A percentile compares a stretch with the other conserved stretches of the same genome.
phyloP scores from a whole-genome alignment of 1,284 basidiomycete genomes.

The Volvariella surrecta region DNA sequence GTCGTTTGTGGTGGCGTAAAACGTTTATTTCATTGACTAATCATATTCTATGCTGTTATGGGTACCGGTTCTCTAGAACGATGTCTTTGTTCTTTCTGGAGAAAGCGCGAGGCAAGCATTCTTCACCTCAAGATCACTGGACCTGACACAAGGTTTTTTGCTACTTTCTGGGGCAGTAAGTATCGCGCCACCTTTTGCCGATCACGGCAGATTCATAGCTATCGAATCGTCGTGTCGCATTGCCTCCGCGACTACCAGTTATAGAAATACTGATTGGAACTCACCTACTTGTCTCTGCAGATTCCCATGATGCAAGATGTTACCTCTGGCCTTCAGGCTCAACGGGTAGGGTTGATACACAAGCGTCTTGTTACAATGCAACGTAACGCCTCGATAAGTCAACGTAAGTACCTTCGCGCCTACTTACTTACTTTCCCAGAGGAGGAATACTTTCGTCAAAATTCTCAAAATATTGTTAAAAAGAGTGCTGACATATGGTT shows the following conservation, averaged over 20 bases:
- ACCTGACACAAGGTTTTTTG: slow-evolving; percentile 69
- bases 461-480: no score
- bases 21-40: slow-evolving; percentile 7
- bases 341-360: slow-evolving; percentile 54
- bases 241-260: slow-evolving; percentile 4
- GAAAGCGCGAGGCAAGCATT: slow-evolving; percentile 60
- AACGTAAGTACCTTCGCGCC: slow-evolving; percentile 34
- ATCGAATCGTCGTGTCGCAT: background rate
- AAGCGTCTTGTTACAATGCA: slow-evolving; percentile 57
- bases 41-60: slow-evolving; percentile 1
- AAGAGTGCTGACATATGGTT: no score
- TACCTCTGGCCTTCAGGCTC: slow-evolving; percentile 56
- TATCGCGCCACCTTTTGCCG: slow-evolving; percentile 12
- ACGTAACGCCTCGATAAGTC: slow-evolving; percentile 45
- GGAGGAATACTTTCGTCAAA: no score
- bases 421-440: slow-evolving; percentile 8
- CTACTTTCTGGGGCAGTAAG: slow-evolving; percentile 66
- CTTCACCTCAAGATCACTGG: slow-evolving; percentile 57
- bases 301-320: slow-evolving; percentile 68
- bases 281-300: slow-evolving; percentile 25
- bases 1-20: slow-evolving; percentile 24
- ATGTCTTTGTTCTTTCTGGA: slow-evolving; percentile 63
- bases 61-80: slow-evolving; percentile 48
- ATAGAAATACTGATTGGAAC: no score
- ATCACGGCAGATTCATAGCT: background rate